Base-by-base conservation (phyloP, 345 rosid species). In the Pistacia integerrima region DNA sequence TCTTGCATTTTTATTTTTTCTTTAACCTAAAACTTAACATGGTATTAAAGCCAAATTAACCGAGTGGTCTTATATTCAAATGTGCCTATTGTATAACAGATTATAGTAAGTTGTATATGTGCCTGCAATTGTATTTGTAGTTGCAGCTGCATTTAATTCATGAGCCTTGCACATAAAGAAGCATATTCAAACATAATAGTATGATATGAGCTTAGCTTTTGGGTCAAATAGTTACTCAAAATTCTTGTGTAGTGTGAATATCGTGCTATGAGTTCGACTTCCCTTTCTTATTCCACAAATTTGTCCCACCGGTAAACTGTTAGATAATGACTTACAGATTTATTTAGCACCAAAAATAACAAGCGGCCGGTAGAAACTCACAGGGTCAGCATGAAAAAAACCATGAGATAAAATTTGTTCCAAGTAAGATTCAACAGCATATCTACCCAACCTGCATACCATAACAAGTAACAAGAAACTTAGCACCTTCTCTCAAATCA, bases 361-460 rank as follows among this genome's bases (percentile, higher is more conserved):
- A 60, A 4, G 36, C 28, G 55, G 46, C 48, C 14, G 66, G 30
- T 11, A 59, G 78, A 77, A 61, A 86, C 91, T 86, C 75, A 95
- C 99, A 72, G 99, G 99, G 77, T 95, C 99, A 30, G 99, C 99
- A 58, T 95, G 99, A 81, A 95, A 95, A 80, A 95, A 95, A 44
- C 99, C 99, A 88, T 95, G 99, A 78, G 99, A 93, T 30, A 95
- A 89, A 75, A 96, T 93, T 84, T 96, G 99, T 76, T 96, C 99
- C 86, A 96, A 87, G 88, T 96, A 96, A 73, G 99, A 96, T 86
- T 96, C 99, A 79, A 96, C 98, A 54, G 99, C 97, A 87, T 93
- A 93, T 76, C 97, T 90, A 58, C 97, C 84, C 86, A 96, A 85
- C 87, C 99, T 96, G 88, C 60, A 85, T 72, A 75, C 22, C 64